Percentiles rank a stretch among this genome's conserved stretches.
These are phyloP conservation scores for Pleurotus platypus DNA, from an alignment of 768 basidiomycete species.

Conservation along the genomic window DNA sequence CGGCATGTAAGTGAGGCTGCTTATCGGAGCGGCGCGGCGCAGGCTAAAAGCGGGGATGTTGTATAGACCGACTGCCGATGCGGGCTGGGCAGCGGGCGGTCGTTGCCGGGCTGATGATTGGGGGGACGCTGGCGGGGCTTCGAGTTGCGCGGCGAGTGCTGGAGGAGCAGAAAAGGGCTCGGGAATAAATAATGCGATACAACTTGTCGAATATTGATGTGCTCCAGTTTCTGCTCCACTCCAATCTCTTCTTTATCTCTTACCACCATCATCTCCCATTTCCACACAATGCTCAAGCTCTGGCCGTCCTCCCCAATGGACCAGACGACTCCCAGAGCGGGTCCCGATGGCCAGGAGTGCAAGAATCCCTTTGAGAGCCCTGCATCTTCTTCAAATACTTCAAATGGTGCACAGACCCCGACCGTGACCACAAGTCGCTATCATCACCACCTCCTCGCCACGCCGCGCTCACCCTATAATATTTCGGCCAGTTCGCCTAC, in stretches of 20 bases:
- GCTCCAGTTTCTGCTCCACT: not conserved
- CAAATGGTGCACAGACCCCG: constrained; percentile 23
- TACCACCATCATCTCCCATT: not conserved
- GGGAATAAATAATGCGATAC: constrained; percentile 14
- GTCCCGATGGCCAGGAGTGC: constrained; percentile 31
- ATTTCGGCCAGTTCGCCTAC: constrained; percentile 13
- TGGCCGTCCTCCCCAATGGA: constrained; percentile 55
- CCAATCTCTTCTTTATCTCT: constrained; percentile 6
- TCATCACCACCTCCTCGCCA: constrained; percentile 34
- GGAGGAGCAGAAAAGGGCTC: constrained; percentile 18
- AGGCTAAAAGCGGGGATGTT: too few species aligned
- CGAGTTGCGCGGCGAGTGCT: constrained; percentile 21
- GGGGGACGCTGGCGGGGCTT: constrained; percentile 46
- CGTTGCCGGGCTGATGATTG: constrained; percentile 55
- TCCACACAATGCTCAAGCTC: constrained; percentile 5
- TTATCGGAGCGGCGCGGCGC: too few species aligned
- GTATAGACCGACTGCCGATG: constrained; percentile 56
- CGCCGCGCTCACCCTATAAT: constrained; percentile 12
- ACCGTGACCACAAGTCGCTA: constrained; percentile 19
- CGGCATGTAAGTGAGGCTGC: constrained; percentile 37
- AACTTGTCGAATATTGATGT: not conserved
- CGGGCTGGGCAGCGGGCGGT: constrained; percentile 43
- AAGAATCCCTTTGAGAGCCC: constrained; percentile 61
- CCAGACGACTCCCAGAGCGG: constrained; percentile 59
- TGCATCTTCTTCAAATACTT: constrained; percentile 8